Base-by-base conservation (phyloP, 192 early-diverging fungal species). In the Coemansia sp. region DNA sequence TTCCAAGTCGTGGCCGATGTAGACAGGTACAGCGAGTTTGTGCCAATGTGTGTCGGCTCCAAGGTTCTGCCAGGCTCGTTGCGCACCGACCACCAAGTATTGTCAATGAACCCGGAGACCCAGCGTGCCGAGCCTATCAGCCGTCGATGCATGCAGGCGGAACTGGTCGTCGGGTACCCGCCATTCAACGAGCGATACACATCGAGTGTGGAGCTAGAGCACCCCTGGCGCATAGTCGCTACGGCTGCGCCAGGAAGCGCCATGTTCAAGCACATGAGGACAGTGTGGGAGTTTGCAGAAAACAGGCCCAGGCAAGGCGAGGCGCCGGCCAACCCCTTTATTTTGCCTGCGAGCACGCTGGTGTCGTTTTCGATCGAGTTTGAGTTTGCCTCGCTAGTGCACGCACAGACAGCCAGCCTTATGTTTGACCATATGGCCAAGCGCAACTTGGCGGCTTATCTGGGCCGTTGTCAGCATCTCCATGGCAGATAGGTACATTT, bases 1-100 rank as follows among this genome's bases (percentile, higher is more conserved):
- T 97, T 89, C 70, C 84, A 85, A 36, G 75, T 97, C 8, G 92
- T 94, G 9, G 75, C 92, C 12, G 92, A 95, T 77, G 88, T 95
- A 6, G 85, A 89, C 57, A 80, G 88, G 23, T 97, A 97, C 76
- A 64, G 86, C 36, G 73, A 82, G 36, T 97, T 94, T 82, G 83
- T 97, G 57, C 95, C 93, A 5, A 91, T 88, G 86, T 93, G 92
- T 73, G 86, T 85, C 6, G 67, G 70, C 56, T 92, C 92, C 68
- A 70, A 35, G n/a, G 91, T 63, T 63, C 72, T 34, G 52, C 84
- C 25, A 33, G 62, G 16, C 57, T 70, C 33, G 0, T 63, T 21
- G 53, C 76, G 59, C n/a, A 50, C 42, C 0, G 62, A 66, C 25
- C 38, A 66, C 25, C 38, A 26, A 2, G 36, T 21, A 25, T 14